These are phyloP conservation scores for Fusarium sp. DNA, from an alignment of 2,329 filamentous ascomycete species.

Conservation along the genomic window DNA sequence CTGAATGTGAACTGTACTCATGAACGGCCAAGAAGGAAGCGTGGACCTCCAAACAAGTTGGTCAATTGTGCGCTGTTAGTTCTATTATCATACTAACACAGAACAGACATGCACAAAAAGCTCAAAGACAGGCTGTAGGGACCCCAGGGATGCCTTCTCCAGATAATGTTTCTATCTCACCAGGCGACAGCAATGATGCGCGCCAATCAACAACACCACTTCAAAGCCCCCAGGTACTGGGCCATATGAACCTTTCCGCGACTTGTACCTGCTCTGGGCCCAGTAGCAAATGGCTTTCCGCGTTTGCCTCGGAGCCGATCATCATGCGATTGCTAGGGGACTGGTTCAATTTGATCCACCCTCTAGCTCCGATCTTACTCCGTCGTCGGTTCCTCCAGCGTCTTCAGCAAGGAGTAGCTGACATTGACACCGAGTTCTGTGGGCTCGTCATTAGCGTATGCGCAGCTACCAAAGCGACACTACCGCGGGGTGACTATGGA, in stretches of 20 bases:
- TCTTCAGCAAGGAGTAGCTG: constrained; percentile 38
- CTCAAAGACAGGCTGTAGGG: neutral
- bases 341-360: constrained; percentile 51
- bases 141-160: neutral
- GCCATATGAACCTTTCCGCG: neutral
- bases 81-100: neutral
- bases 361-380: constrained; percentile 47
- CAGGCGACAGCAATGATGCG: neutral
- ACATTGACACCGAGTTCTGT: constrained; percentile 43
- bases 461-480: constrained; percentile 46
- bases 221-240: constrained; percentile 5
- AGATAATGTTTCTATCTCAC: neutral
- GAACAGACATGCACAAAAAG: constrained; percentile 17
- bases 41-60: constrained; percentile 37
- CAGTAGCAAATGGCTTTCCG: constrained; percentile 23
- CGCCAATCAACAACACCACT: neutral
- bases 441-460: constrained; percentile 49
- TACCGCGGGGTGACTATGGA: constrained; percentile 42
- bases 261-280: neutral
- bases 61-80: fast-evolving
- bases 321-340: constrained; percentile 40
- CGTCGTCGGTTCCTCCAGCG: constrained; percentile 45
- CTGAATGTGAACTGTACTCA: constrained; percentile 32
- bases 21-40: constrained; percentile 33
- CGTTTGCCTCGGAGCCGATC: constrained; percentile 23